Conservation (phyloP, 2,329 filamentous ascomycete species). For the Colletotrichum noveboracense region DNA sequence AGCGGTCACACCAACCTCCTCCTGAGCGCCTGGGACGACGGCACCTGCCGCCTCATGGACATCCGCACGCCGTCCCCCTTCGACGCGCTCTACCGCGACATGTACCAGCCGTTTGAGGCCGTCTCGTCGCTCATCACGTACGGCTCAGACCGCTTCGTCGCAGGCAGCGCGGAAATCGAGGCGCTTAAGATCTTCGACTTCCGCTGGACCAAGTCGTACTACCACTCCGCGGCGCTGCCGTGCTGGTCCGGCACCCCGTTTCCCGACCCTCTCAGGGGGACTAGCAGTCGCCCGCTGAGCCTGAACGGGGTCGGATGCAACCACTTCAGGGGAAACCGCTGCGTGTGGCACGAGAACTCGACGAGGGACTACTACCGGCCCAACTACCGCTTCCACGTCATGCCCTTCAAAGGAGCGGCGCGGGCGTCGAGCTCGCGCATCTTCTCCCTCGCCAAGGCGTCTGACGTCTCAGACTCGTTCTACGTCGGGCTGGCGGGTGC, state of each 20-base stretch:
- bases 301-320: slow-evolving; percentile 37
- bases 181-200: slow-evolving; percentile 60
- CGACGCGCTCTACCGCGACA: slow-evolving; percentile 58
- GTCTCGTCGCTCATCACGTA: slow-evolving; percentile 54
- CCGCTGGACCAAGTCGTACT: slow-evolving; percentile 54
- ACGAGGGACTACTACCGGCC: slow-evolving; percentile 50
- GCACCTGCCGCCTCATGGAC: slow-evolving; percentile 47
- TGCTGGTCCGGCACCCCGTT: slow-evolving; percentile 45
- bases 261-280: slow-evolving; percentile 34
- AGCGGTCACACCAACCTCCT: slow-evolving; percentile 43
- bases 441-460: slow-evolving; percentile 53
- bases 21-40: slow-evolving; percentile 59
- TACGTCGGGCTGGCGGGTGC: slow-evolving; percentile 55
- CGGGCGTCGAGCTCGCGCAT: slow-evolving; percentile 33
- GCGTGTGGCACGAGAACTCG: slow-evolving; percentile 54
- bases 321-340: slow-evolving; percentile 34
- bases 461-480: slow-evolving; percentile 51
- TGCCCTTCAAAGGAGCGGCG: slow-evolving; percentile 25
- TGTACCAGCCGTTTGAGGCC: slow-evolving; percentile 51
- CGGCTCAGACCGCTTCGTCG: slow-evolving; percentile 56
- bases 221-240: slow-evolving; percentile 52
- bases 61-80: slow-evolving; percentile 51
- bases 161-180: slow-evolving; percentile 48
- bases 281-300: slow-evolving; percentile 20
- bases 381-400: slow-evolving; percentile 52